These are phyloP conservation scores for Truncatella angustata DNA, from an alignment of 2,329 filamentous ascomycete genomes.

Conservation along the genomic window DNA sequence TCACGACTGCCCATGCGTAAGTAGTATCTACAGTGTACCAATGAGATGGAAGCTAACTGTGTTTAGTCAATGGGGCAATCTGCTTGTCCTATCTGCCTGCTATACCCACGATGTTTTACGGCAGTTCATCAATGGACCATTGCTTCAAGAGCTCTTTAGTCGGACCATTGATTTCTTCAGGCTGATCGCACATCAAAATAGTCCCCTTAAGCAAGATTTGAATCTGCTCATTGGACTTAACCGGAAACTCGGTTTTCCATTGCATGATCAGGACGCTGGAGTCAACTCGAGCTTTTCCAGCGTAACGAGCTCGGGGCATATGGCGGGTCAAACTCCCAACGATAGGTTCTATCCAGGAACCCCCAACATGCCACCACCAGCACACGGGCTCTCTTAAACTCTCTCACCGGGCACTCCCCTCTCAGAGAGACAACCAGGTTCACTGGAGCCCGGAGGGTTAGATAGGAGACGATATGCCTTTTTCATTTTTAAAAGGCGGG, in stretches of 20 bases:
- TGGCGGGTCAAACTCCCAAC: constrained; percentile 18
- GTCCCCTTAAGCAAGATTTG: constrained; percentile 71
- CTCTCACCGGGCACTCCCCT: too few species aligned
- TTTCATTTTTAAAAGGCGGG: too few species aligned
- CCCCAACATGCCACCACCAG: constrained; percentile 16
- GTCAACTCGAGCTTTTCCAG: constrained; percentile 42
- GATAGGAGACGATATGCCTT: too few species aligned
- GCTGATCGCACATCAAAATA: constrained; percentile 68
- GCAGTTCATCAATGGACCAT: constrained; percentile 52
- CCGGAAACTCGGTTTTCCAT: constrained; percentile 42
- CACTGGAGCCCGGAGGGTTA: too few species aligned
- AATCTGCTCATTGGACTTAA: constrained; percentile 63
- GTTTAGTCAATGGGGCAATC: constrained; percentile 89
- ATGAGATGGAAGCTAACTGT: constrained; percentile 15
- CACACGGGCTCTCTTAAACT: constrained; percentile 2
- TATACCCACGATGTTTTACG: constrained; percentile 65
- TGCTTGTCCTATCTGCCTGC: constrained; percentile 83
- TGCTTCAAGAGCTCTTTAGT: constrained; percentile 60
- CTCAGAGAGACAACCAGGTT: too few species aligned
- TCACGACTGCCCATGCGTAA: constrained; percentile 94
- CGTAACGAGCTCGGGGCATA: constrained; percentile 26
- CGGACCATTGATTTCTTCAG: constrained; percentile 77
- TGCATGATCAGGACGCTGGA: constrained; percentile 26
- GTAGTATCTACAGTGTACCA: constrained; percentile 34
- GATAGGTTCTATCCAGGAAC: constrained; percentile 19